Conservation (phyloP, 2,329 filamentous ascomycete genomes). For the Penicillium concentricum region DNA sequence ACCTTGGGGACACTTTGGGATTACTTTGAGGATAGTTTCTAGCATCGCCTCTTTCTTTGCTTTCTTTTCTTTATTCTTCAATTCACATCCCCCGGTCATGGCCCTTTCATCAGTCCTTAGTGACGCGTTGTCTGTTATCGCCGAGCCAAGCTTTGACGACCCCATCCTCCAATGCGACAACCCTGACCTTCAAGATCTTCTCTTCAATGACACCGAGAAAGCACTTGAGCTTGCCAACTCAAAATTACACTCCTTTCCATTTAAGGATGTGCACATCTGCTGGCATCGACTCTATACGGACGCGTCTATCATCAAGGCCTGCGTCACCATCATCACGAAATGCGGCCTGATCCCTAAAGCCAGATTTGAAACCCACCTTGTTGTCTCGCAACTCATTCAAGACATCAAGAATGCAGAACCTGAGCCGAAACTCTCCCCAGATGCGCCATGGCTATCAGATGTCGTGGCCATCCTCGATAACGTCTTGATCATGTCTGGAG, state of each 20-base stretch:
- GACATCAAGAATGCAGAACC: constrained; percentile 9
- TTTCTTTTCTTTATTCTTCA: background rate
- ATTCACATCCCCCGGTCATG: constrained; percentile 10
- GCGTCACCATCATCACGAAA: constrained; percentile 30
- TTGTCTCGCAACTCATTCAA: constrained; percentile 13
- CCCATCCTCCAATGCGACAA: constrained; percentile 38
- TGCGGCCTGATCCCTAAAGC: constrained; percentile 15
- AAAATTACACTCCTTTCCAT: constrained; percentile 57
- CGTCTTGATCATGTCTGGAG: constrained; percentile 72
- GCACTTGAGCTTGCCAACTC: constrained; percentile 51
- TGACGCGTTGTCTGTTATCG: constrained; percentile 29
- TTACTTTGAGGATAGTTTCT: background rate
- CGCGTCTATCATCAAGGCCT: constrained; percentile 51
- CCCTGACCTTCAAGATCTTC: constrained; percentile 15
- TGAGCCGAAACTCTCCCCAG: constrained; percentile 19
- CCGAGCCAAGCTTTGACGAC: constrained; percentile 31
- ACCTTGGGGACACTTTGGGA: background rate
- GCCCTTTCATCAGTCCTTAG: constrained; percentile 24
- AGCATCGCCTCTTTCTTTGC: background rate
- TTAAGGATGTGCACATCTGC: constrained; percentile 54
- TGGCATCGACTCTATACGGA: constrained; percentile 61
- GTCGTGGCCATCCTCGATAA: constrained; percentile 70
- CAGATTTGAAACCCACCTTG: constrained; percentile 1
- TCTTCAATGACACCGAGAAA: constrained; percentile 39
- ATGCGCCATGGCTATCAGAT: constrained; percentile 51